Evolutionary conservation across 768 basidiomycete species (phyloP).

Genomic region (Russula emetica): DNA sequence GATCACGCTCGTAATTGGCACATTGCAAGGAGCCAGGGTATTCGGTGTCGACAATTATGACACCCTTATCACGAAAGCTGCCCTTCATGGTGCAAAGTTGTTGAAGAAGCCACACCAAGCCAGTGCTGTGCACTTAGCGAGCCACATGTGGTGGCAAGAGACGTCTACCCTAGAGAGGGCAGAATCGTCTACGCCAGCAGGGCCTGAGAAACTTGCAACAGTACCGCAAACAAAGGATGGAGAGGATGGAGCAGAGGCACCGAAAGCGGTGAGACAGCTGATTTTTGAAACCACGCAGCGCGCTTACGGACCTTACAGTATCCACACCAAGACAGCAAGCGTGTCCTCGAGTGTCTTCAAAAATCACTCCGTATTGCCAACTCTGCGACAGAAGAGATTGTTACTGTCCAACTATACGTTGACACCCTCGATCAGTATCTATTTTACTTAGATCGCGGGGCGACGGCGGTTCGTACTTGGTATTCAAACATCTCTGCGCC

Average conservation of each 20-base stretch:
- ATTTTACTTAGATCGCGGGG: slow-evolving; percentile 92
- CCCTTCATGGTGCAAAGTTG: slow-evolving; percentile 90
- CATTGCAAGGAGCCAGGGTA: slow-evolving; percentile 83
- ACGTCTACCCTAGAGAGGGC: slow-evolving; percentile 43
- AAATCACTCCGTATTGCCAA: slow-evolving; percentile 95
- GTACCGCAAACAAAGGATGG: slow-evolving; percentile 39
- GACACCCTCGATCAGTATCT: slow-evolving; percentile 95
- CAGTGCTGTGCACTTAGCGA: slow-evolving; percentile 88
- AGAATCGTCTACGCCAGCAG: slow-evolving; percentile 38
- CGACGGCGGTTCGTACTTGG: slow-evolving; percentile 68
- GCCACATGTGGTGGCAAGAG: slow-evolving; percentile 99
- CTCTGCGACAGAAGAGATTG: slow-evolving; percentile 93
- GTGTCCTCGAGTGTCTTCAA: slow-evolving; percentile 95
- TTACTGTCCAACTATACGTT: slow-evolving; percentile 93
- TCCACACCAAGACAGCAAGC: slow-evolving; percentile 91
- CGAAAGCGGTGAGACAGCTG: slow-evolving; percentile 32
- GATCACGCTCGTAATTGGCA: slow-evolving; percentile 93
- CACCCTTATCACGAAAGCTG: slow-evolving; percentile 97
- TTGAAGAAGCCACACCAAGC: slow-evolving; percentile 99
- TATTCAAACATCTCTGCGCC: not conserved
- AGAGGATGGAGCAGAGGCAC: slow-evolving; percentile 38
- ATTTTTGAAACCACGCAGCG: not conserved
- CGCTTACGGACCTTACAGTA: slow-evolving; percentile 43
- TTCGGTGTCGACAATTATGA: slow-evolving; percentile 96
- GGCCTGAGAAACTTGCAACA: slow-evolving; percentile 34